Conservation (phyloP, 768 basidiomycete species). For the Boletus rubroflammeus region DNA sequence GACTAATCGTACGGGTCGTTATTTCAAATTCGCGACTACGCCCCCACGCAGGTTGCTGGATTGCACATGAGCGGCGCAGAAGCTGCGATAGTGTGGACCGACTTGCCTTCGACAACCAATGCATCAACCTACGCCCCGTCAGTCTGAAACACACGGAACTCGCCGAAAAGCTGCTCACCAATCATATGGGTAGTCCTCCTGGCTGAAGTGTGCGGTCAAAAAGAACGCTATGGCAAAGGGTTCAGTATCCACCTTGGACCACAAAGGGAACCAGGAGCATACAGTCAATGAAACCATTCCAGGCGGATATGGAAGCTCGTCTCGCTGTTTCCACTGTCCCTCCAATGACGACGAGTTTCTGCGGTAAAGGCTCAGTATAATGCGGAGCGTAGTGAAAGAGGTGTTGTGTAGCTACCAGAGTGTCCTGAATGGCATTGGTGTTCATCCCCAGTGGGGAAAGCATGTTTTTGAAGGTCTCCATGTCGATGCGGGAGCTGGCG, state of each 20-base stretch:
- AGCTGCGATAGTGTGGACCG: slow-evolving; percentile 3
- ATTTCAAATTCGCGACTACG: slow-evolving; percentile 88
- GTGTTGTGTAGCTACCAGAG: slow-evolving; percentile 48
- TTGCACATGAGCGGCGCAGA: slow-evolving; percentile 14
- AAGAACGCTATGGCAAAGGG: slow-evolving; percentile 60
- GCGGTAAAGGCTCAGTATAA: slow-evolving; percentile 1
- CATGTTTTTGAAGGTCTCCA: slow-evolving; percentile 70
- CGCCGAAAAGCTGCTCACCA: slow-evolving; percentile 46
- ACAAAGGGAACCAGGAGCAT: not conserved
- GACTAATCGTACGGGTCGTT: slow-evolving; percentile 69
- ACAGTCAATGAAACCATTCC: slow-evolving; percentile 92
- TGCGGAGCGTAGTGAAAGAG: not conserved
- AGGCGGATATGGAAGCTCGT: slow-evolving; percentile 75
- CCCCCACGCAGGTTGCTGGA: slow-evolving; percentile 87
- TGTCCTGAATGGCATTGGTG: slow-evolving; percentile 72
- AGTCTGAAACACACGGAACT: not conserved
- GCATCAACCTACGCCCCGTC: slow-evolving; percentile 62
- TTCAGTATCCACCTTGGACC: slow-evolving; percentile 5
- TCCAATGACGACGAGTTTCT: slow-evolving; percentile 90
- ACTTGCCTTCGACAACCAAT: slow-evolving; percentile 78
- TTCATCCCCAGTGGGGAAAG: slow-evolving; percentile 68
- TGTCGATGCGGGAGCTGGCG: slow-evolving; percentile 34
- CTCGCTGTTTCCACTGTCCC: slow-evolving; percentile 86
- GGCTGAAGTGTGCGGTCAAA: slow-evolving; percentile 83
- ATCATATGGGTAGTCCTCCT: slow-evolving; percentile 85